Conservation (phyloP, 768 basidiomycete genomes). For the Phanerodontia chrysosporium region DNA sequence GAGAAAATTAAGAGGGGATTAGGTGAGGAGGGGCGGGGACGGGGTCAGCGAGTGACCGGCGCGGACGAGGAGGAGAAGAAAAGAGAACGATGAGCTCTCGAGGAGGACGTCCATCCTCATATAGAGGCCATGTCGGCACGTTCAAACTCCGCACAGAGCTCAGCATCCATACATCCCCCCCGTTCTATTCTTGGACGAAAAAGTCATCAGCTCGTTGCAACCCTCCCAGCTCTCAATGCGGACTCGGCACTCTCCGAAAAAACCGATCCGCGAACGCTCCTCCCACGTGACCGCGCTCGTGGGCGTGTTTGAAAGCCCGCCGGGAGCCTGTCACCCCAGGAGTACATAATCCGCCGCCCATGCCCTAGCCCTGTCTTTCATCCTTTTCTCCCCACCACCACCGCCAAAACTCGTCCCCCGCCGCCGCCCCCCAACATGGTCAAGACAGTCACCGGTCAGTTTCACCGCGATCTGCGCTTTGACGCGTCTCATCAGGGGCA, state of each 20-base stretch:
- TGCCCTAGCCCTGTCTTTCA: not conserved
- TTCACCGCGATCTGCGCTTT: not conserved
- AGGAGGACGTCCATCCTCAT: constrained; percentile 8
- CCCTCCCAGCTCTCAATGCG: no score
- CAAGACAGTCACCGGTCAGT: constrained; percentile 46
- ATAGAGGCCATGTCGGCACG: constrained; percentile 10
- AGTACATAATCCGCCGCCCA: constrained; percentile 7
- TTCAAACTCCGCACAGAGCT: constrained; percentile 20
- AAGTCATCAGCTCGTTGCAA: not conserved
- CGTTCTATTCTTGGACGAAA: not conserved
- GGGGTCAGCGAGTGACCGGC: constrained; percentile 11
- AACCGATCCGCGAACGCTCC: constrained; percentile 1
- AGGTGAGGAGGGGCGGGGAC: not conserved
- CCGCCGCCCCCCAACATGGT: constrained; percentile 36
- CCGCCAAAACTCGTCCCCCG: constrained; percentile 10
- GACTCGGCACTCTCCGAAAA: not conserved
- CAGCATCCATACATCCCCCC: constrained; percentile 6
- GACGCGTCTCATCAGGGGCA: constrained; percentile 4
- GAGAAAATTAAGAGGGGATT: constrained; percentile 4
- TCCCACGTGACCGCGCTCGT: constrained; percentile 14
- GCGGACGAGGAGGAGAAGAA: constrained; percentile 7
- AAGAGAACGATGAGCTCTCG: constrained; percentile 14
- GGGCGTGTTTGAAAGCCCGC: constrained; percentile 10
- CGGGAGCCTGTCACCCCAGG: not conserved
- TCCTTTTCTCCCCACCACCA: constrained; percentile 15